Evolutionary conservation across 1,139 yeast genomes (phyloP), one percentile per base, ranked within the genome.

Genomic region (Hyphopichia buzzinii): DNA sequence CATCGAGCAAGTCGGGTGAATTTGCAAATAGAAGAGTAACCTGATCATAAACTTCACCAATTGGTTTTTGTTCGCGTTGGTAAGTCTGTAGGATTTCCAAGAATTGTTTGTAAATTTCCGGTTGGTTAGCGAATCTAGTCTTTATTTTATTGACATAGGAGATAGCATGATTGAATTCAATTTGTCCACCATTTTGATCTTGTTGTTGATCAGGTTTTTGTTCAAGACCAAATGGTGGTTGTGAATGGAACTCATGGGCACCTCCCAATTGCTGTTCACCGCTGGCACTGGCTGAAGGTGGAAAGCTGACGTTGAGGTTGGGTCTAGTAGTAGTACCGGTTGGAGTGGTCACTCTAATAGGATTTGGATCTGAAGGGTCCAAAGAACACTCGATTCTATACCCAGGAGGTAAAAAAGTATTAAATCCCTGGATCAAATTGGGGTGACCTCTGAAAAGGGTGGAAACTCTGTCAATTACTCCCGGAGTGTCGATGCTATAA

Each of bases 331-430:
- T 82, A 8, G 95, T 83, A 2, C 97, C 97, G 59, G 87, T 78
- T 1, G 99, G 98, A 0, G 98, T 92, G 1, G 97, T 89, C 10
- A 92, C 98, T 42, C 90, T 76, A 46, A 94, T 89, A 11, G 97
- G 95, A 47, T 85, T 84, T 8, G 95, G 95, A 58, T 90, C 97
- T 26, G 85, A 72, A 3, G 97, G 95, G 54, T 88, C 95, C 42
- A 77, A 60, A 1, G 96, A 84, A 60, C 97, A 92, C 57, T 88
- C 96, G 48, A 92, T 90, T 46, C 95, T 75, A 62, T 89, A 92
- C 1, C 98, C 99, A 11, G 95, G 96, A 1, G 99, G 99, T 46
- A 92, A 72, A 56, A 92, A 92, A 1, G 99, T 92, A 64, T 92
- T 92, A 64, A 92, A 94, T 0, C 99, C 98, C 63, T 92, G 97